Evolutionary conservation across 768 basidiomycete species (phyloP), one percentile per base, ranked within the genome.

Genomic region (Pisolithus albus): DNA sequence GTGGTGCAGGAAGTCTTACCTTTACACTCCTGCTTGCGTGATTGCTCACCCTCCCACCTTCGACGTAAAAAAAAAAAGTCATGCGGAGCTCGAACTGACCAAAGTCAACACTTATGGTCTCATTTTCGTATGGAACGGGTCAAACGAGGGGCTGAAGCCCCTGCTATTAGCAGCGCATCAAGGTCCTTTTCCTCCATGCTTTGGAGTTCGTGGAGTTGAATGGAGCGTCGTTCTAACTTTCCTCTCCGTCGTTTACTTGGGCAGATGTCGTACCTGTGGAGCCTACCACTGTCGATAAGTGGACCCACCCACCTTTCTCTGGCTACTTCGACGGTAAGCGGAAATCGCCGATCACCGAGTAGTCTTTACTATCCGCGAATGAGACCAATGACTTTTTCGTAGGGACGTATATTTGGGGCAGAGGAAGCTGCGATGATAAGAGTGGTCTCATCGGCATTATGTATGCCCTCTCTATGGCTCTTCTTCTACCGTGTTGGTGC

Each of bases 201-300:
- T 15, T 13, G 2, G 11, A 5, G 34, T 5, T 13, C 13, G 11
- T 11, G 4, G 13, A 26, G 26, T 26, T 26, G 26, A 26, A 26
- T 26, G 26, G 26, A 34, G 13, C 34, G 15, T 15, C 13, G 11
- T 34, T 13, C 34, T 34, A 0, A 19, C 21, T 26, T 26, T 5
- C 7, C 8, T 19, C 18, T 8, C 51, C 21, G 48, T 7, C 28
- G 21, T 19, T 47, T 13, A 13, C 5, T 19, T 8, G 45, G 21
- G 15, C 36, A 83, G 85, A 87, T 56, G 84, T 86, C 7, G 85
- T 87, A 4, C 85, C 84, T 4, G 84, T 85, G 7, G 73, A 80
- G 18, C 73, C 76, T 3, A 68, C 69, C 5, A 84, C 83, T 0
- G 64, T 76, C 19, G 72, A 74, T 53, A 64, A 75, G 52, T 87